Conservation (phyloP, 345 rosid species). For the Ceriops decandra region DNA sequence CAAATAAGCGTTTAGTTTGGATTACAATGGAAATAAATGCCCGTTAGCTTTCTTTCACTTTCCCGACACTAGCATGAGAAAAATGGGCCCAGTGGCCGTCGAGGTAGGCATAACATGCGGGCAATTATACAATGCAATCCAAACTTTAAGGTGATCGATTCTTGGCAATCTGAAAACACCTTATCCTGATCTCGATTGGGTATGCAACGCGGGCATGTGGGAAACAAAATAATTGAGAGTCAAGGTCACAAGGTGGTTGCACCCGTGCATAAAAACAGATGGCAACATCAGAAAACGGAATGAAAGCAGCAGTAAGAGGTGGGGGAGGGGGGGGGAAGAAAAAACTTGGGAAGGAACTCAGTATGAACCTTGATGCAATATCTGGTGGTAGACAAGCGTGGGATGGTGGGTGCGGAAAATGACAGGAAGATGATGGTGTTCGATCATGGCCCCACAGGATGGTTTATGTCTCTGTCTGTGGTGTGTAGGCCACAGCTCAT, state of each 20-base stretch:
- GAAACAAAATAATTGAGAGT: slow-evolving; percentile 32
- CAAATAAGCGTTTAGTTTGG: background rate
- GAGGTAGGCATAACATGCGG: slow-evolving; percentile 2
- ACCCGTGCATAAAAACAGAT: slow-evolving; percentile 21
- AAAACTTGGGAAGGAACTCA: background rate
- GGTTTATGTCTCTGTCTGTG: too few relatives aligned
- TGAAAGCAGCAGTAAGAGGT: background rate
- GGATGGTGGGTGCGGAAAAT: slow-evolving; percentile 16
- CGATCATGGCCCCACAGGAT: slow-evolving; percentile 10
- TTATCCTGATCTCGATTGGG: slow-evolving; percentile 13
- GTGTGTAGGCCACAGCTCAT: slow-evolving; percentile 13
- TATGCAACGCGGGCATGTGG: slow-evolving; percentile 14
- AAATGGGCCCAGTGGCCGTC: slow-evolving; percentile 3
- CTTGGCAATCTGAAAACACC: slow-evolving; percentile 8
- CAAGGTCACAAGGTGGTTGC: slow-evolving; percentile 30
- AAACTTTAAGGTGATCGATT: slow-evolving; percentile 4
- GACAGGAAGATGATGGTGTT: slow-evolving; percentile 23
- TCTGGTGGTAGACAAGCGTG: slow-evolving; percentile 33
- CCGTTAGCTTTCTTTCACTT: slow-evolving; percentile 22
- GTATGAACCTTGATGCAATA: background rate
- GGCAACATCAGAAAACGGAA: slow-evolving; percentile 14
- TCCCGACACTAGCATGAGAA: background rate
- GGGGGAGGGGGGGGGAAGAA: background rate
- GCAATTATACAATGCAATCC: slow-evolving; percentile 9
- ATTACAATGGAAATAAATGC: slow-evolving; percentile 1